Conservation (phyloP, 371 early-diverging fungal species). For the Nematocida parisii region DNA sequence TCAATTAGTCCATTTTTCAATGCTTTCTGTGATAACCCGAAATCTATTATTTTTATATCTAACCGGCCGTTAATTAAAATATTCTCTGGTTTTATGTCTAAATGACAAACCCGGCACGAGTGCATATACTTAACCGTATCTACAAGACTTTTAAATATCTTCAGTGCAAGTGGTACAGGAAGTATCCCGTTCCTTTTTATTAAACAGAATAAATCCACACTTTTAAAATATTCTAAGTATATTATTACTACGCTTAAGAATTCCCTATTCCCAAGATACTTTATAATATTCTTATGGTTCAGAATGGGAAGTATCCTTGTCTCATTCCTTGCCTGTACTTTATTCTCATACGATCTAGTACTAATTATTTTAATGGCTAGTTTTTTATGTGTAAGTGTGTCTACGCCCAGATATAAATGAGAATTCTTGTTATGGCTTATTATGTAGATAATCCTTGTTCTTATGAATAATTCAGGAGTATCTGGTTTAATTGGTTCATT, state of each 20-base stretch:
- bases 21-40: slow-evolving; percentile 67
- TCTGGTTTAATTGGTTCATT: not conserved
- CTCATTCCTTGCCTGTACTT: slow-evolving; percentile 21
- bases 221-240: slow-evolving; percentile 47
- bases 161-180: not conserved
- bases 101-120: slow-evolving; percentile 84
- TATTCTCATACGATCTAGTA: not conserved
- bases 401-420: slow-evolving; percentile 21
- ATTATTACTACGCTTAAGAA: not conserved
- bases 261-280: slow-evolving; percentile 3
- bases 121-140: slow-evolving; percentile 86
- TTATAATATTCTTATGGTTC: slow-evolving; percentile 27
- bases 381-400: not conserved
- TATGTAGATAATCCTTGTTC: slow-evolving; percentile 6
- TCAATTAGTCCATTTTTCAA: slow-evolving; percentile 46
- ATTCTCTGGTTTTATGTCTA: slow-evolving; percentile 92
- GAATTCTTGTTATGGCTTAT: slow-evolving; percentile 1
- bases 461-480: slow-evolving; percentile 11
- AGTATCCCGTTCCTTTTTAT: not conserved
- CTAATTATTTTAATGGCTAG: slow-evolving; percentile 22
- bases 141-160: slow-evolving; percentile 77
- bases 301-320: not conserved
- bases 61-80: slow-evolving; percentile 76
- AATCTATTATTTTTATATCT: slow-evolving; percentile 69
- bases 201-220: slow-evolving; percentile 32